phyloP scores from a whole-genome alignment of 2,329 filamentous ascomycete genomes.

The Cladophialophora psammophila region DNA sequence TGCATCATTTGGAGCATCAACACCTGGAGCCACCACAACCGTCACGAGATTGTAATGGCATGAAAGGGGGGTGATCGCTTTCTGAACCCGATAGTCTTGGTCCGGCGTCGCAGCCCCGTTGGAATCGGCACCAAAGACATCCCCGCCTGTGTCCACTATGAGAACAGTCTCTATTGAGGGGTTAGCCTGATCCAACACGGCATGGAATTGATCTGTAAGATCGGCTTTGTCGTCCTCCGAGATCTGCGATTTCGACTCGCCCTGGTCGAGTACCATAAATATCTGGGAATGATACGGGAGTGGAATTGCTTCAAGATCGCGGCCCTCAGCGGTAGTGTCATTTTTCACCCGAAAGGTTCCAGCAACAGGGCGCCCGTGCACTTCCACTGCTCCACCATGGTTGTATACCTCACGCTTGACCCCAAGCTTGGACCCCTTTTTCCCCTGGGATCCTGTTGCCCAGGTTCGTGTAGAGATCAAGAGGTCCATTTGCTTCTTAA shows the following conservation, averaged over 20 bases:
- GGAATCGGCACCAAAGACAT: constrained; percentile 37
- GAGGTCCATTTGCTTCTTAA: constrained; percentile 36
- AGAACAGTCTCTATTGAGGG: constrained; percentile 32
- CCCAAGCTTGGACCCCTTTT: constrained; percentile 37
- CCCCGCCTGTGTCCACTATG: constrained; percentile 40
- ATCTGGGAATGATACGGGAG: constrained; percentile 34
- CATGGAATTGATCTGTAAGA: constrained; percentile 34
- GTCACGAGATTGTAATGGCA: constrained; percentile 35
- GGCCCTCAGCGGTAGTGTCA: constrained; percentile 36
- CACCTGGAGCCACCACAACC: constrained; percentile 38
- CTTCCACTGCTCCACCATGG: constrained; percentile 33
- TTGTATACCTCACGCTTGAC: constrained; percentile 39
- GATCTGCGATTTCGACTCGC: constrained; percentile 30
- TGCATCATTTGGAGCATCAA: constrained; percentile 37
- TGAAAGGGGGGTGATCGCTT: constrained; percentile 24
- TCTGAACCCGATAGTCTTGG: constrained; percentile 38
- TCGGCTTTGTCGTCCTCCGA: constrained; percentile 34
- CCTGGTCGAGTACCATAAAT: constrained; percentile 40
- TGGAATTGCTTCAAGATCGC: constrained; percentile 39
- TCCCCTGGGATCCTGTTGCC: constrained; percentile 39
- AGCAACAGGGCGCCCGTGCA: constrained; percentile 30
- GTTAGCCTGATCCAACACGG: constrained; percentile 30
- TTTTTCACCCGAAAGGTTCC: constrained; percentile 36
- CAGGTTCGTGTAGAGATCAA: constrained; percentile 39
- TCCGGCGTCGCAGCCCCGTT: constrained; percentile 33